Percentiles rank a stretch among this genome's conserved stretches.
These are phyloP conservation scores for Colletotrichum liriopes DNA, from an alignment of 2,329 filamentous ascomycete species.

Conservation along the genomic window DNA sequence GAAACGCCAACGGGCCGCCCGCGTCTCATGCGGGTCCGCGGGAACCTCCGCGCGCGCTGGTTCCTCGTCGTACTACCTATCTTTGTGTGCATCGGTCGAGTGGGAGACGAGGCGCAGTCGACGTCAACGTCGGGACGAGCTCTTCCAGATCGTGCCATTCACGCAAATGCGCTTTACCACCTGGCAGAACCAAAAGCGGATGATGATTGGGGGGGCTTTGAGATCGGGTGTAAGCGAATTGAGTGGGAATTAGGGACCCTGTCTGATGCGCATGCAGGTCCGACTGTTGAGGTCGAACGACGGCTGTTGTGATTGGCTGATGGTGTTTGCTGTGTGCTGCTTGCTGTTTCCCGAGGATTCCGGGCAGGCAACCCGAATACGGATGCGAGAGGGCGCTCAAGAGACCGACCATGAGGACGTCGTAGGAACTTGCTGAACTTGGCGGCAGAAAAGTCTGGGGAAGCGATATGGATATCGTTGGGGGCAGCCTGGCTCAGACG, in stretches of 20 bases:
- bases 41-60: background rate
- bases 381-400: background rate
- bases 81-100: background rate
- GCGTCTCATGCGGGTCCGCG: slow-evolving; percentile 18
- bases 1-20: slow-evolving; percentile 14
- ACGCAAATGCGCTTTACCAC: background rate
- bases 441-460: background rate
- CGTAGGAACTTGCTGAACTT: background rate
- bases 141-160: slow-evolving; percentile 11
- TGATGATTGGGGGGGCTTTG: background rate
- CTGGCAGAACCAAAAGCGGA: background rate
- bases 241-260: background rate
- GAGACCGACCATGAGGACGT: background rate
- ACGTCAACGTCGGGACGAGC: background rate
- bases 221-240: background rate
- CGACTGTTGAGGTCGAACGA: background rate
- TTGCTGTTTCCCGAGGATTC: background rate
- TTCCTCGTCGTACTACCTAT: background rate
- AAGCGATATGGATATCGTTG: background rate
- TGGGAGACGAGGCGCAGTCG: background rate
- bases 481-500: background rate
- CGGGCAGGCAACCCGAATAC: background rate
- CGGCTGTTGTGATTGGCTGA: background rate
- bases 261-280: slow-evolving; percentile 9
- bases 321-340: background rate